Base-by-base conservation (phyloP, 2,329 filamentous ascomycete genomes). In the Ilyonectria sp. region DNA sequence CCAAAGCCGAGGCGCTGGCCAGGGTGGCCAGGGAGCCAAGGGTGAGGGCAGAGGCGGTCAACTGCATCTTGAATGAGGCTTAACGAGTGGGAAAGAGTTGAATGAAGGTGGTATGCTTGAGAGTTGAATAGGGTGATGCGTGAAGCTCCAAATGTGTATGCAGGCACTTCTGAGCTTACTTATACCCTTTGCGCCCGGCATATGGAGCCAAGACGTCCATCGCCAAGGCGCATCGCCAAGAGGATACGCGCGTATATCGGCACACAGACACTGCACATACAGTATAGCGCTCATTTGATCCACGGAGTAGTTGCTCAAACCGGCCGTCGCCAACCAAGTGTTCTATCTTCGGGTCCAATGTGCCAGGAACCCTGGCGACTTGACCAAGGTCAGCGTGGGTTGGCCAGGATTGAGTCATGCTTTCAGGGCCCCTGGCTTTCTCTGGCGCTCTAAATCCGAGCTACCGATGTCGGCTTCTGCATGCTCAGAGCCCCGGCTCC, bases 1-100 rank as follows among this genome's bases (percentile, higher is more conserved):
- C 40, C 40, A 43, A n/a, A 43, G 40, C 40, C 40, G 31, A 44
- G 52, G 72, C 76, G 6, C 69, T 62, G 58, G 68, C 78, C 53
- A 76, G 44, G 21, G 77, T 68, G 69, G 73, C 77, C 46, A 75
- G 43, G 31, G 77, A 75, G 75, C 74, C 75, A n/a, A 80, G 64
- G 46, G 74, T 69, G 60, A 78, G 55, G 56, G 73, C 55, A 46
- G 72, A 71, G 26, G 73, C 60, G 58, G 74, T 65, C 67, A 79
- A 68, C 46, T 69, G 77, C 79, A 81, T 81, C 9, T 68, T 77
- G 72, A 53, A 23, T 29, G 56, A 13, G 50, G 35, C 49, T 60
- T 35, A 58, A 69, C 59, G 66, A 71, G 57, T 56, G 69, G 65
- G 52, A 54, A 44, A 58, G 50, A 43, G 26, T 57, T 46, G 54